Percentiles rank a stretch among this genome's conserved stretches.
These are phyloP conservation scores for Colletotrichum eremochloae DNA, from an alignment of 2,329 filamentous ascomycete species.

Conservation along the genomic window DNA sequence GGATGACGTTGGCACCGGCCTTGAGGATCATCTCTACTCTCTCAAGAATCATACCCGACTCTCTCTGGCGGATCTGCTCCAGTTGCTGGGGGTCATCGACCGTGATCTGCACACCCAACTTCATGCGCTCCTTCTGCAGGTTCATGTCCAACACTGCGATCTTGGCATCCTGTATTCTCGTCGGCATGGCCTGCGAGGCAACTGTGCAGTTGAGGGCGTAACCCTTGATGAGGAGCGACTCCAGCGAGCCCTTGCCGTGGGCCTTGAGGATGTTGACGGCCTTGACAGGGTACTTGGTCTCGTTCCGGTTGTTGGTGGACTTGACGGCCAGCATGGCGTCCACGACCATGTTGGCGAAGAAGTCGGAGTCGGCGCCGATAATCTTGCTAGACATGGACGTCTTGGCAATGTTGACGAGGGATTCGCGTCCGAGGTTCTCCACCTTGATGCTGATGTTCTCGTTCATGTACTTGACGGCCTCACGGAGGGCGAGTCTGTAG, in stretches of 20 bases:
- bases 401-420: constrained; percentile 93
- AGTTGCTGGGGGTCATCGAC: constrained; percentile 97
- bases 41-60: constrained; percentile 93
- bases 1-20: constrained; percentile 93
- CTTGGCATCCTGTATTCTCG: constrained; percentile 91
- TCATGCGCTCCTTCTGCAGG: constrained; percentile 98
- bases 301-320: constrained; percentile 88
- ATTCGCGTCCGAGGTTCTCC: constrained; percentile 89
- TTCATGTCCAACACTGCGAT: constrained; percentile 99
- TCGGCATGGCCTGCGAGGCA: constrained; percentile 97
- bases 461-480: constrained; percentile 98
- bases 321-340: constrained; percentile 97
- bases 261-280: constrained; percentile 99
- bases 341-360: constrained; percentile 97
- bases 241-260: constrained; percentile 90
- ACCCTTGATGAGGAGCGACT: constrained; percentile 93
- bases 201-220: constrained; percentile 99
- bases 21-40: constrained; percentile 98
- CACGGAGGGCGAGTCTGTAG: constrained; percentile 93
- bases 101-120: constrained; percentile 97
- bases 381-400: constrained; percentile 99
- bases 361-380: constrained; percentile 94
- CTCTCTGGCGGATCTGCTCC: constrained; percentile 94
- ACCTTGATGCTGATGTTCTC: constrained; percentile 98
- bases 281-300: constrained; percentile 98